A percentile compares a stretch with the other conserved stretches of the same genome.
These are phyloP conservation scores for Talaromyces stipitatus DNA, from an alignment of 495 filamentous ascomycete species.

Conservation along the genomic window DNA sequence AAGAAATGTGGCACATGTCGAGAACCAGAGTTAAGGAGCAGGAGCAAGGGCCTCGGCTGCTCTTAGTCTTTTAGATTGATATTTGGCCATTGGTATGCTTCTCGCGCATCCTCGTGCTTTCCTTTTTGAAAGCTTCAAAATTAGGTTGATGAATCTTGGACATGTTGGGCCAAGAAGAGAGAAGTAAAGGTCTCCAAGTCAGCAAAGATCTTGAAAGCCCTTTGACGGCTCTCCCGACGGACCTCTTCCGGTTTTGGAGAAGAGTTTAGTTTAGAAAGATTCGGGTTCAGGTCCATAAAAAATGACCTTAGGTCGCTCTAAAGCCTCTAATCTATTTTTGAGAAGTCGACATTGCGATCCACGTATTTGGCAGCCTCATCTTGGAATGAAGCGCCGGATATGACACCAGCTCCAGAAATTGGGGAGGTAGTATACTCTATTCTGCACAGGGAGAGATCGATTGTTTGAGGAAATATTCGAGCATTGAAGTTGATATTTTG, in stretches of 20 bases:
- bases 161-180: conserved; percentile 42
- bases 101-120: conserved; percentile 14
- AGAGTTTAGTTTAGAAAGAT: not conserved
- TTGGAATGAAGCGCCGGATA: too few relatives aligned
- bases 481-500: too few relatives aligned
- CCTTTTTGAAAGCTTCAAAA: conserved; percentile 30
- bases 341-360: not conserved
- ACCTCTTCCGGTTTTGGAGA: not conserved
- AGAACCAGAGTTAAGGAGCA: conserved; percentile 43
- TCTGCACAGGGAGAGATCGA: too few relatives aligned
- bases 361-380: too few relatives aligned
- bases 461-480: too few relatives aligned
- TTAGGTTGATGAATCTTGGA: conserved; percentile 41
- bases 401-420: too few relatives aligned
- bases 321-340: not conserved
- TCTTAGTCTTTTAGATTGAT: conserved; percentile 52
- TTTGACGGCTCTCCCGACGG: conserved; percentile 4
- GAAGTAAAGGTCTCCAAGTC: conserved; percentile 21
- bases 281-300: too few relatives aligned
- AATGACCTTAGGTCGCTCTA: too few relatives aligned
- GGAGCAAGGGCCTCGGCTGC: conserved; percentile 28
- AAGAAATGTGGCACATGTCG: conserved; percentile 37
- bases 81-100: conserved; percentile 42
- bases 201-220: conserved; percentile 12
- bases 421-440: too few relatives aligned